Conservation (phyloP, 1,284 basidiomycete genomes). For the Malassezia obtusa region DNA sequence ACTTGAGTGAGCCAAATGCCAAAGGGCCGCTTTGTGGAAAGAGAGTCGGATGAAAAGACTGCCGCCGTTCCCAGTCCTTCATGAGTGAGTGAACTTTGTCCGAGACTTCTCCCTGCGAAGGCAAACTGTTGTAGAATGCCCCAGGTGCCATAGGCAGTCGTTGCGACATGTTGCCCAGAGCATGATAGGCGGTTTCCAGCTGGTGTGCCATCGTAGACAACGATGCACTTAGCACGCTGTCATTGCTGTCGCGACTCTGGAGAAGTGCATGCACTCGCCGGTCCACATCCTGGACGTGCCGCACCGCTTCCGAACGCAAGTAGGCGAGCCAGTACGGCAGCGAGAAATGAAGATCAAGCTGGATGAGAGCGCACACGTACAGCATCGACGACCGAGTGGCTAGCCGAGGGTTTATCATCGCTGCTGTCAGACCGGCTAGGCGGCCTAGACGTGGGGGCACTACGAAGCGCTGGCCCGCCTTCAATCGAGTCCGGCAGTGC, state of each 20-base stretch:
- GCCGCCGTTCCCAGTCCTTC: constrained; percentile 13
- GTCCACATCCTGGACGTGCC: constrained; percentile 9
- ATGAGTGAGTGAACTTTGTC: neutral
- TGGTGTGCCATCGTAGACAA: neutral
- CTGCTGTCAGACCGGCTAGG: neutral
- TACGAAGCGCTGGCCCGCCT: neutral
- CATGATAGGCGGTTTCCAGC: neutral
- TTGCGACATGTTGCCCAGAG: neutral
- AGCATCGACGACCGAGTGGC: constrained; percentile 8
- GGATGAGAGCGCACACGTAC: neutral
- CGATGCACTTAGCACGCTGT: neutral
- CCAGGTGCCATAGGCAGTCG: neutral
- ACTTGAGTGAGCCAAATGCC: neutral
- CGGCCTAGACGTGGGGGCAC: neutral
- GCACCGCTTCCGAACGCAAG: constrained; percentile 1
- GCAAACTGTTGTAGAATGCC: neutral
- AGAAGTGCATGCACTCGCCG: constrained; percentile 2
- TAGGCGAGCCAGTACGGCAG: constrained; percentile 16
- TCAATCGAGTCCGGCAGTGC: neutral
- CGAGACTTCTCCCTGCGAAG: neutral
- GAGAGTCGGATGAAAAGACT: neutral
- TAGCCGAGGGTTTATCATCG: neutral
- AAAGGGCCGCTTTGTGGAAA: neutral
- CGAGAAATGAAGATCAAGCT: constrained; percentile 9
- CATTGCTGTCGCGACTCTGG: neutral